Evolutionary conservation across 2,329 filamentous ascomycete genomes (phyloP), one percentile per base, ranked within the genome.

Genomic region (Fusarium tuaranense): DNA sequence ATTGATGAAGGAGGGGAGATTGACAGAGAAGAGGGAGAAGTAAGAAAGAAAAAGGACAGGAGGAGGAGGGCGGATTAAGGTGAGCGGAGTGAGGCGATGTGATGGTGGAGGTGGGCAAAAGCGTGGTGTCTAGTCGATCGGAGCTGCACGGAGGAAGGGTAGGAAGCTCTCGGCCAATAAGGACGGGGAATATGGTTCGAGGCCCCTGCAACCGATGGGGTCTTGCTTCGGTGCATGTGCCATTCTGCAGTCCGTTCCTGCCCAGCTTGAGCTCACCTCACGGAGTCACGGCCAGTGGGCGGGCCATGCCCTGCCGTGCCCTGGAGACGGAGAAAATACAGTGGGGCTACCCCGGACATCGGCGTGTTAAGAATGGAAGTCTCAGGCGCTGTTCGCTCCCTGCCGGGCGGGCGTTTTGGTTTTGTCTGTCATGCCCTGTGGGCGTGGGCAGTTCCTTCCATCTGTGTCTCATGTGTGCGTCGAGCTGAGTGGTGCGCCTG

Each of bases 271-370:
- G 73, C 73, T 75, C 72, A 73, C 72, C 70, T 72, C 66, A 71
- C 41, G 41, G 41, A 46, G 41, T 46, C 41, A 46, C 46, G 27
- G 57, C 3, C 32, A 69, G 67, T 73, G 68, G 41, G 27, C 53
- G 53, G 53, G 48, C 44, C 30, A 32, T 22, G 44, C 22, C 46
- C n/a, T 25, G 41, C n/a, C n/a, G 44, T 48, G 46, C 55, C 55
- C 55, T 59, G 32, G 55, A 27, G 55, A 61, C 46, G 57, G 51
- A 70, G 59, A 61, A 68, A 63, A 44, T 68, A 55, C 68, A 68
- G 77, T 77, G 77, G 77, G 67, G 69, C 69, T 79, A 79, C 77
- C 77, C 77, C 77, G 77, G 77, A 79, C 77, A 79, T 77, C 77
- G 77, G 77, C 75, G 74, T 59, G 67, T 67, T 62, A 64, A 68